Percentiles rank a stretch among this genome's conserved stretches.
These are phyloP conservation scores for Fusarium sp. DNA, from an alignment of 2,329 filamentous ascomycete genomes.

Conservation along the genomic window DNA sequence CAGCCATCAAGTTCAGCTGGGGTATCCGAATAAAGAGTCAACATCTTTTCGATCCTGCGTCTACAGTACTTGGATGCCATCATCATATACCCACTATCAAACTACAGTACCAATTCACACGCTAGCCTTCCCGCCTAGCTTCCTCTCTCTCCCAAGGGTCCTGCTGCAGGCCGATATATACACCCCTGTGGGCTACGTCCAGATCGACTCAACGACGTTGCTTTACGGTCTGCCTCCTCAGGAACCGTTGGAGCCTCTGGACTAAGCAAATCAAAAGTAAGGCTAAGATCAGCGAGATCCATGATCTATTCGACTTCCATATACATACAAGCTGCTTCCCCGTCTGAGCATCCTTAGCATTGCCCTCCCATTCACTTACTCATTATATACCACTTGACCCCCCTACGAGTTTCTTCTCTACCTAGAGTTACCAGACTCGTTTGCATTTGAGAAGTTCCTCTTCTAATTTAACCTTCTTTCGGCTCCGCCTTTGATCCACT, in stretches of 20 bases:
- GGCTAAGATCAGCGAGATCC: slow-evolving; percentile 21
- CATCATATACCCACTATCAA: slow-evolving; percentile 31
- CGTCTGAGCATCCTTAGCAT: slow-evolving; percentile 22
- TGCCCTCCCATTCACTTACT: slow-evolving; percentile 5
- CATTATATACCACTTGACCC: slow-evolving; percentile 21
- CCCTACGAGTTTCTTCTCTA: slow-evolving; percentile 1
- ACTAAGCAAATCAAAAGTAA: slow-evolving; percentile 10
- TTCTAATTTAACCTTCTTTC: slow-evolving; percentile 1
- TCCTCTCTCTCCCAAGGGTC: slow-evolving; percentile 21
- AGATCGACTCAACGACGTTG: slow-evolving; percentile 19
- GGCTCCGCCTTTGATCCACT: background rate
- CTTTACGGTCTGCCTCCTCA: slow-evolving; percentile 19
- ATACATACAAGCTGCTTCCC: slow-evolving; percentile 12
- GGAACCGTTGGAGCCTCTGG: slow-evolving; percentile 36
- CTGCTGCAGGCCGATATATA: slow-evolving; percentile 18
- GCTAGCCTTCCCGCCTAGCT: slow-evolving; percentile 30
- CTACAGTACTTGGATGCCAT: slow-evolving; percentile 28
- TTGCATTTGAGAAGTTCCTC: background rate
- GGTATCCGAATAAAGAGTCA: background rate
- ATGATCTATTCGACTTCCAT: slow-evolving; percentile 22
- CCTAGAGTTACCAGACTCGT: slow-evolving; percentile 26
- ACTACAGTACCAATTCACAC: background rate
- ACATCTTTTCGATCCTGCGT: slow-evolving; percentile 10
- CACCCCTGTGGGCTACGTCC: slow-evolving; percentile 25
- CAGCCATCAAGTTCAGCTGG: slow-evolving; percentile 1